phyloP scores from a whole-genome alignment of 306 rosid genomes.

The Alnus glutinosa region DNA sequence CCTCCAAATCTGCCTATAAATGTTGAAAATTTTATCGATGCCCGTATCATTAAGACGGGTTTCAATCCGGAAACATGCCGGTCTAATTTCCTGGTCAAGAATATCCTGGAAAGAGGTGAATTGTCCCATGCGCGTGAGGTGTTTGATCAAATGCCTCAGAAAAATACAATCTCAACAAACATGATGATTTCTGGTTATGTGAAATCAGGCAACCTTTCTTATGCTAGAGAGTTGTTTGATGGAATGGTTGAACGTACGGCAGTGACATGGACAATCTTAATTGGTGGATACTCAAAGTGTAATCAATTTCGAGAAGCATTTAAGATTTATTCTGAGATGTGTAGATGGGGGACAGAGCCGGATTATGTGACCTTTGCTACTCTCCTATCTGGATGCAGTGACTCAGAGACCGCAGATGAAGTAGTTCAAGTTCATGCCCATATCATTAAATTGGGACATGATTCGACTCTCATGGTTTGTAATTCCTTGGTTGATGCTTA shows the following conservation, averaged over 20 bases:
- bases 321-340: constrained; percentile 64
- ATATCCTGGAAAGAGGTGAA: constrained; percentile 46
- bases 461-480: no score
- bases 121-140: constrained; percentile 47
- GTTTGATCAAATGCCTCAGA: constrained; percentile 79
- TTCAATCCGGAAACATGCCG: constrained; percentile 63
- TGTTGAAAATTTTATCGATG: constrained; percentile 41
- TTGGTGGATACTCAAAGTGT: constrained; percentile 60
- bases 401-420: no score
- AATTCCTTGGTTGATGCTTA: no score
- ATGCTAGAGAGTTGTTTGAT: constrained; percentile 70
- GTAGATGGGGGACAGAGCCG: constrained; percentile 44
- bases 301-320: constrained; percentile 54
- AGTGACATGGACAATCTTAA: constrained; percentile 87
- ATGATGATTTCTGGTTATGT: constrained; percentile 70
- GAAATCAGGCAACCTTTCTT: constrained; percentile 53
- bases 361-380: constrained; percentile 79
- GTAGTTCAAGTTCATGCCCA: no score
- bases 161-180: constrained; percentile 63
- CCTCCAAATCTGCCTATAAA: constrained; percentile 33
- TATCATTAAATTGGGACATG: no score
- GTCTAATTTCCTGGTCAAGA: constrained; percentile 61
- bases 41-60: constrained; percentile 74
- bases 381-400: constrained; percentile 66
- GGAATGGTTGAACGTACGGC: constrained; percentile 56